phyloP scores from a whole-genome alignment of 768 basidiomycete species.

The Lyophyllum decastes region DNA sequence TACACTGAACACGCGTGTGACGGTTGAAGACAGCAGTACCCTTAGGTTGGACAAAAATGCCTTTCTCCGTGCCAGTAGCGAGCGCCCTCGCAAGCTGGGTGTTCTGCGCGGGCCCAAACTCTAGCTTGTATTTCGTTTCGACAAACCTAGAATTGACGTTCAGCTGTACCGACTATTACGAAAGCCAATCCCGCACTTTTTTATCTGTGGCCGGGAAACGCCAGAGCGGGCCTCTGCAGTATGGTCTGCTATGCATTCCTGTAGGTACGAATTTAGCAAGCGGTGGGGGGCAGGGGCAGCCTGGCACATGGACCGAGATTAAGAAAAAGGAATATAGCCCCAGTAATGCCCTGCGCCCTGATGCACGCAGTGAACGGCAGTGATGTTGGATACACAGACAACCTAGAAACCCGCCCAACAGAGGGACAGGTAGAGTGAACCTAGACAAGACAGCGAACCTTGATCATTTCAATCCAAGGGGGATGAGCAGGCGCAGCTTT shows the following conservation, averaged over 20 bases:
- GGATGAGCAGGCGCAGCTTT: slow-evolving; percentile 53
- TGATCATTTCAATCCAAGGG: slow-evolving; percentile 78
- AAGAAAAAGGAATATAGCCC: background rate
- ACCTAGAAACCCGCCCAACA: background rate
- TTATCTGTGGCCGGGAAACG: slow-evolving; percentile 90
- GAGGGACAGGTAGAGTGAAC: background rate
- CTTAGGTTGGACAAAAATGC: slow-evolving; percentile 85
- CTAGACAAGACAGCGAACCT: slow-evolving; percentile 44
- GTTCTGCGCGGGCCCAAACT: slow-evolving; percentile 76
- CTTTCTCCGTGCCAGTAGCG: slow-evolving; percentile 77
- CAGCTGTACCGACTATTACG: slow-evolving; percentile 12
- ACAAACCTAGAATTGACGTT: slow-evolving; percentile 59
- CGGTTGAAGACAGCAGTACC: slow-evolving; percentile 42
- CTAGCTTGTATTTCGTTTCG: slow-evolving; percentile 79
- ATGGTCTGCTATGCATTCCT: slow-evolving; percentile 82
- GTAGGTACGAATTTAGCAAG: slow-evolving; percentile 9
- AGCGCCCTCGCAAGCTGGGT: slow-evolving; percentile 83
- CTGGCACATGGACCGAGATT: slow-evolving; percentile 14
- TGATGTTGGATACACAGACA: background rate
- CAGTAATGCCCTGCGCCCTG: slow-evolving; percentile 26
- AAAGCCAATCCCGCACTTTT: slow-evolving; percentile 62
- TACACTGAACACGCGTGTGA: background rate
- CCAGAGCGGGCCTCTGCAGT: slow-evolving; percentile 79
- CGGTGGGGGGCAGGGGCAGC: background rate
- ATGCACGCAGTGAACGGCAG: background rate